phyloP scores from a whole-genome alignment of 1,284 basidiomycete genomes.

The Microstroma glucosiphilum region DNA sequence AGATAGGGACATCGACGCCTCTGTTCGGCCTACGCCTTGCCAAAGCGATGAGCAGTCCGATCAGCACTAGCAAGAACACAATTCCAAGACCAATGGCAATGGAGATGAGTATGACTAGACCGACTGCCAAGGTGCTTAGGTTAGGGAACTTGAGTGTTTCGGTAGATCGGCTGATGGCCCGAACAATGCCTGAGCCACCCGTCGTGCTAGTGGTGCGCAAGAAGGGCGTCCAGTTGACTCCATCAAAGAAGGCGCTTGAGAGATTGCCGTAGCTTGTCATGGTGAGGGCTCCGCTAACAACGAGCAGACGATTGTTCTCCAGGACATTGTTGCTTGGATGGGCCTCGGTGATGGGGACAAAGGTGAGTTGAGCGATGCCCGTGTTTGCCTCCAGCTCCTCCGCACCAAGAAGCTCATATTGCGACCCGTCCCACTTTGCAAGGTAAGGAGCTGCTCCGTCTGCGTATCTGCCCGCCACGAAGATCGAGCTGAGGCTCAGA shows the following conservation, averaged over 20 bases:
- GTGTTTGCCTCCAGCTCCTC: constrained; percentile 56
- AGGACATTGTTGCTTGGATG: constrained; percentile 68
- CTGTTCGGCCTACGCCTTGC: constrained; percentile 52
- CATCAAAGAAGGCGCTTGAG: constrained; percentile 75
- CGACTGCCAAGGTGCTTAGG: constrained; percentile 61
- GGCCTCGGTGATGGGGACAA: constrained; percentile 72
- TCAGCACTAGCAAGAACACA: constrained; percentile 79
- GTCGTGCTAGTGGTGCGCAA: constrained; percentile 64
- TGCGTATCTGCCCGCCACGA: constrained; percentile 67
- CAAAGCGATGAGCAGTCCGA: constrained; percentile 76
- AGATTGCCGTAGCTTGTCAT: constrained; percentile 63
- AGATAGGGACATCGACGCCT: constrained; percentile 25
- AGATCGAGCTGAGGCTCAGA: constrained; percentile 73
- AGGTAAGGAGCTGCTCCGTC: constrained; percentile 32
- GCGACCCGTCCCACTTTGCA: constrained; percentile 35
- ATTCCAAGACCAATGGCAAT: constrained; percentile 93
- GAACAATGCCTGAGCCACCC: constrained; percentile 67
- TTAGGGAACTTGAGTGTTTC: constrained; percentile 43
- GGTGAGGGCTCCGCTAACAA: constrained; percentile 76
- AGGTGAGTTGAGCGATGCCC: constrained; percentile 72
- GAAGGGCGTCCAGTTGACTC: constrained; percentile 74
- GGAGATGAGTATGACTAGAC: constrained; percentile 90
- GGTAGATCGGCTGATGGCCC: constrained; percentile 66
- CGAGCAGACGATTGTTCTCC: constrained; percentile 77
- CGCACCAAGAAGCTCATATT: constrained; percentile 20